Conservation (phyloP, 176 grass and related monocot species). For the Melocanna baccifera region DNA sequence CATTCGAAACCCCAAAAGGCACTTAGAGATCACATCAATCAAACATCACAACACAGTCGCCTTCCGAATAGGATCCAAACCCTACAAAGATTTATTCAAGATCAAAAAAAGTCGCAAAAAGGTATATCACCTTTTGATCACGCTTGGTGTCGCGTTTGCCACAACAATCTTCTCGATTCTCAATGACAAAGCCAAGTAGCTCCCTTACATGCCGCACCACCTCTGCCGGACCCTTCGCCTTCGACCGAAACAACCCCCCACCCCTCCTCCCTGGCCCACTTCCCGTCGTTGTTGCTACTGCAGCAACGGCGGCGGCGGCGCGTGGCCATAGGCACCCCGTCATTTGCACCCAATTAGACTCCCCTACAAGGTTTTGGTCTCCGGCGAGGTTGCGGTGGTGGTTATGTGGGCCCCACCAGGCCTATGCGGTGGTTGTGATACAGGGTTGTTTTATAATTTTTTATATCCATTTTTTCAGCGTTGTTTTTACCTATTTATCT, state of each 20-base stretch:
- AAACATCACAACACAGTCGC: not conserved
- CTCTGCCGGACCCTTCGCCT: not conserved
- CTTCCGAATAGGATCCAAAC: not conserved
- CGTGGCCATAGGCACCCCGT: not conserved
- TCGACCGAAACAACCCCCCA: conserved; percentile 1
- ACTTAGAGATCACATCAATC: not conserved
- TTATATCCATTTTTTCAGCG: not conserved
- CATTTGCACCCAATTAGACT: not conserved
- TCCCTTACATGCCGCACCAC: not conserved
- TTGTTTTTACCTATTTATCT: not conserved
- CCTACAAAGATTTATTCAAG: not conserved
- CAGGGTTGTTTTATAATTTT: not conserved
- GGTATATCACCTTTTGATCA: not conserved
- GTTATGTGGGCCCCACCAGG: not conserved
- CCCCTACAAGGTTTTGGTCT: too few relatives aligned
- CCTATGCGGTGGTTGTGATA: not conserved
- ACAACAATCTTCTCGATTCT: not conserved
- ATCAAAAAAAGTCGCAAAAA: not conserved
- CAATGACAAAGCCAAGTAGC: not conserved
- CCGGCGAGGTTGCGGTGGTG: not conserved
- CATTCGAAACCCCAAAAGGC: not conserved
- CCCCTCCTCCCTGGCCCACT: not conserved
- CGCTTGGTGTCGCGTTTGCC: not conserved
- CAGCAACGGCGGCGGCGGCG: not conserved
- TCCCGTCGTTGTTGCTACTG: not conserved